Base-by-base conservation (phyloP, 2,329 filamentous ascomycete genomes). In the Colletotrichum sp. region DNA sequence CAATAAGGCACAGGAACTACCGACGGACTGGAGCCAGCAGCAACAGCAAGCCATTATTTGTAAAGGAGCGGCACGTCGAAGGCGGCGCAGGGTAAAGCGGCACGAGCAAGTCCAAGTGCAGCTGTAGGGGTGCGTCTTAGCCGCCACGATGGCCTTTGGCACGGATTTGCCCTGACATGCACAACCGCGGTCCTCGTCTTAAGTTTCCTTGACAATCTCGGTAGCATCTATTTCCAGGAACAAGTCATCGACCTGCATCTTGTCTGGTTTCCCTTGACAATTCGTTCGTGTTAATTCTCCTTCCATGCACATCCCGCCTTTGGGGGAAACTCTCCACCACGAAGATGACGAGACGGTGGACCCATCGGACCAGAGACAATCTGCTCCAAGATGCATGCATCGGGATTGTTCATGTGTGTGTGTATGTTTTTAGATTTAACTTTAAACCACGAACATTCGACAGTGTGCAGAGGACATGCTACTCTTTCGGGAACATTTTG, bases 151-250 rank as follows among this genome's bases (percentile, higher is more conserved):
- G 44, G 44, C 44, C 44, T 21, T 52, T 52, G 55, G 67, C 60
- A 36, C 59, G 64, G 39, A 59, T 64, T 32, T 39, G 39, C 57
- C 32, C 18, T 34, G 57, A 62, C 57, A 10, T 49, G 68, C 18
- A 28, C 39, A 44, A 62, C 55, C 34, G 34, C 30, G 67, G 67
- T 62, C 13, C 39, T 64, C 63, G 63, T 64, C 69, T 66, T n/a
- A 68, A 72, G 36, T 69, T 52, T 75, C 55, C 64, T 64, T 71
- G 73, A 72, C 73, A 36, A 28, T 28, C 21, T 24, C 63, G 69
- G 72, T 55, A 63, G 62, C 62, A 72, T 34, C 55, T 67, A 62
- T 72, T 63, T 36, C n/a, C 18, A 55, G 69, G 24, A 18, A 39
- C 36, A 52, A 52, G 63, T 30, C 26, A 12, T 63, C 28, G 28